Percentiles rank a stretch among this genome's conserved stretches.
phyloP scores from a whole-genome alignment of 1,284 basidiomycete genomes.

The Coniferiporia weirii region DNA sequence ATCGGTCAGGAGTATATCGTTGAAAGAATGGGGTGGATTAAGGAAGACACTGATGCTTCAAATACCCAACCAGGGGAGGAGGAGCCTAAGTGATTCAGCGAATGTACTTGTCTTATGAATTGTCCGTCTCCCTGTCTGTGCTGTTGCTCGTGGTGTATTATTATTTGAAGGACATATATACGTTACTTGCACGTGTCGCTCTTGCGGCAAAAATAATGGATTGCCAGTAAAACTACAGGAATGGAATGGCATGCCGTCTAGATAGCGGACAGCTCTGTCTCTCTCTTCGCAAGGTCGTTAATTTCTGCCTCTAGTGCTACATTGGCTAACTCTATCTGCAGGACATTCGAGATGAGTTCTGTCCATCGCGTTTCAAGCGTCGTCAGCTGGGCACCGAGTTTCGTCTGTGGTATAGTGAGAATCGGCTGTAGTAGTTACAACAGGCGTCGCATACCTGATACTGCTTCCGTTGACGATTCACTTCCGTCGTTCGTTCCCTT shows the following conservation, averaged over 20 bases:
- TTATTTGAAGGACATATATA: background rate
- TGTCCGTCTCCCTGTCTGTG: too few species aligned
- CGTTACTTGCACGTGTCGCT: background rate
- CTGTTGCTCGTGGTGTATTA: background rate
- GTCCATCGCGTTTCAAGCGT: conserved; percentile 83
- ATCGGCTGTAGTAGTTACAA: background rate
- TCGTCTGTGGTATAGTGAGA: conserved; percentile 42
- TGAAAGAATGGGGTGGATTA: conserved; percentile 72
- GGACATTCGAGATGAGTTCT: conserved; percentile 77
- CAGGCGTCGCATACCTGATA: conserved; percentile 50
- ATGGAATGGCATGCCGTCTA: background rate
- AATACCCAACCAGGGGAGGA: conserved; percentile 21
- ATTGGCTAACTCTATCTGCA: conserved; percentile 93
- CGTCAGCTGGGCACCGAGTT: conserved; percentile 73
- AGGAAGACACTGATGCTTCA: conserved; percentile 23
- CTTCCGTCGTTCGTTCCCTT: conserved; percentile 70
- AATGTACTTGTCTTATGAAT: background rate
- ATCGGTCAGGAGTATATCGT: conserved; percentile 86
- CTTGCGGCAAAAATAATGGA: background rate
- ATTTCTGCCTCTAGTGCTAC: conserved; percentile 75
- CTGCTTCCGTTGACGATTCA: conserved; percentile 86
- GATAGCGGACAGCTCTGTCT: conserved; percentile 23
- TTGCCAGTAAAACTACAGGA: background rate
- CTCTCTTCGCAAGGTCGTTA: conserved; percentile 26
- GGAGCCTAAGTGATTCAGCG: conserved; percentile 8